Conservation (phyloP, 2,329 filamentous ascomycete species). For the Scytalidium sp. region DNA sequence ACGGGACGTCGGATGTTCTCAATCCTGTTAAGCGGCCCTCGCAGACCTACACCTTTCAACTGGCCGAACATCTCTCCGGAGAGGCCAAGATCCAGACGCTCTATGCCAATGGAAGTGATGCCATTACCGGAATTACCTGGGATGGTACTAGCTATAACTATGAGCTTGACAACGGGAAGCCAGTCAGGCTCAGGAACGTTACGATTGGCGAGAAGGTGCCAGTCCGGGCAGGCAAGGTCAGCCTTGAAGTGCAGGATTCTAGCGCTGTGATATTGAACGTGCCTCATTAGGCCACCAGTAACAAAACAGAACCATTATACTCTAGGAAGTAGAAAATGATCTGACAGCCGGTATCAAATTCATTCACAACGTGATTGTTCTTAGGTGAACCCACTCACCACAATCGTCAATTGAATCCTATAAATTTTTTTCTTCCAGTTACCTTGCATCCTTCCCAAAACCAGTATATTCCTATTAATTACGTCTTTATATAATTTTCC, state of each 20-base stretch:
- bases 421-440: too few relatives aligned
- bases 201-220: conserved; percentile 45
- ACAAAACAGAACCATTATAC: not conserved
- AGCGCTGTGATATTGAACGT: conserved; percentile 28
- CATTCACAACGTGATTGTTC: too few relatives aligned
- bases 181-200: conserved; percentile 52
- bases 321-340: not conserved
- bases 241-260: conserved; percentile 39
- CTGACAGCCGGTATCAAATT: too few relatives aligned
- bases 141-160: conserved; percentile 61
- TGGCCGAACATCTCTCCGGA: conserved; percentile 22
- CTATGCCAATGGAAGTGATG: conserved; percentile 60
- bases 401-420: too few relatives aligned
- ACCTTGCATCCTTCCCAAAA: too few relatives aligned
- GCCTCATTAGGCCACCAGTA: not conserved
- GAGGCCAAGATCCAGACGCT: conserved; percentile 43
- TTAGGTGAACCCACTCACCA: too few relatives aligned
- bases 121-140: conserved; percentile 58
- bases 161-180: conserved; percentile 51
- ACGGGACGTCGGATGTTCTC: conserved; percentile 29
- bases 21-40: conserved; percentile 28
- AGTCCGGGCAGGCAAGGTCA: conserved; percentile 33
- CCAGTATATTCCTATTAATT: too few relatives aligned
- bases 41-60: conserved; percentile 39
- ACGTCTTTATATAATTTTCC: not conserved